Evolutionary conservation across 495 filamentous ascomycete genomes (phyloP).

Genomic region (Xylaria sp.): DNA sequence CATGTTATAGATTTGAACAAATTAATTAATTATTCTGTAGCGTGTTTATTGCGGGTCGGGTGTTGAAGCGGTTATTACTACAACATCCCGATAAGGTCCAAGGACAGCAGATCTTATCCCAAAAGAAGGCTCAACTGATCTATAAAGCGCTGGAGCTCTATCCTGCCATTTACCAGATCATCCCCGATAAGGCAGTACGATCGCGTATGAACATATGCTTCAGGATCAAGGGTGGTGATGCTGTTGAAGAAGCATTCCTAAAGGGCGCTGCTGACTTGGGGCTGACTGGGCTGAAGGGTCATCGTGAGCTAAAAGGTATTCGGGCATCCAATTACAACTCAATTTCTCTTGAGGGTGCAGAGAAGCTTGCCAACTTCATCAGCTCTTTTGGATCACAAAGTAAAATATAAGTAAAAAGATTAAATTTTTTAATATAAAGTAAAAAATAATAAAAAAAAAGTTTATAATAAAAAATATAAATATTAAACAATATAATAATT

Average conservation of each 20-base stretch:
- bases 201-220: constrained; percentile 89
- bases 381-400: constrained; percentile 61
- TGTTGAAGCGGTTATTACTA: constrained; percentile 66
- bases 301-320: constrained; percentile 72
- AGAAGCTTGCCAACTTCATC: constrained; percentile 60
- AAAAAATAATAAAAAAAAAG: too few relatives aligned
- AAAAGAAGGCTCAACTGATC: constrained; percentile 69
- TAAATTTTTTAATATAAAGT: too few relatives aligned
- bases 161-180: constrained; percentile 62
- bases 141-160: constrained; percentile 72
- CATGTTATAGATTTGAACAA: neutral
- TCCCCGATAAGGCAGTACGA: constrained; percentile 69
- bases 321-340: constrained; percentile 65
- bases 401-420: too few relatives aligned
- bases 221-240: constrained; percentile 53
- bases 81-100: constrained; percentile 63
- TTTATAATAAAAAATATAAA: too few relatives aligned
- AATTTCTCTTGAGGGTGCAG: constrained; percentile 54
- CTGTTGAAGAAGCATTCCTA: constrained; percentile 71
- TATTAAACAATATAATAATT: too few relatives aligned
- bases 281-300: constrained; percentile 73
- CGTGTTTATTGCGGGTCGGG: constrained; percentile 77
- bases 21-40: too few relatives aligned
- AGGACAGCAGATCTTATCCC: constrained; percentile 65
- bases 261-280: constrained; percentile 64